Conservation (phyloP, 2,329 filamentous ascomycete species). For the Aaosphaeria pasadenensis region DNA sequence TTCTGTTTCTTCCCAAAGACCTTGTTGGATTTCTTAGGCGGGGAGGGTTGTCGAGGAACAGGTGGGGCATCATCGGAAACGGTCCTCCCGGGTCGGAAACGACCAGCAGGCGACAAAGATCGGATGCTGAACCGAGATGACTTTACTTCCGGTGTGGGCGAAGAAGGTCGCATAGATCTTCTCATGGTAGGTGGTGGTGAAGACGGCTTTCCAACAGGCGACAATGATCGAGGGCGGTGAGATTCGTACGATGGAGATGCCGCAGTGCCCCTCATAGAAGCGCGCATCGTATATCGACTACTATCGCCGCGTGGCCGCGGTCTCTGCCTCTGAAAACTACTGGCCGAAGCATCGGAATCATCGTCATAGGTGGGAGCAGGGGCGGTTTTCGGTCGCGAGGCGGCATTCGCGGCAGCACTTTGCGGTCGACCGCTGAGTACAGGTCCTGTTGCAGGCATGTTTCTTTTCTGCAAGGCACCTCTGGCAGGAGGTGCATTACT, state of each 20-base stretch:
- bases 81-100: conserved; percentile 42
- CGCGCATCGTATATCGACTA: conserved; percentile 61
- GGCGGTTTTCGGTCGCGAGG: conserved; percentile 12
- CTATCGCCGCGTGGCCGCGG: conserved; percentile 40
- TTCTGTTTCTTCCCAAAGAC: conserved; percentile 6
- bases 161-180: conserved; percentile 32
- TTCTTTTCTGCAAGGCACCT: conserved; percentile 39
- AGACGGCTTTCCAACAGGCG: conserved; percentile 22
- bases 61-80: conserved; percentile 12
- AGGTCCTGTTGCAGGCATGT: conserved; percentile 27
- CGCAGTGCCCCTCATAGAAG: conserved; percentile 62
- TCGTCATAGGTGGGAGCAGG: conserved; percentile 33
- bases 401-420: conserved; percentile 16
- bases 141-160: conserved; percentile 23
- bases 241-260: conserved; percentile 34
- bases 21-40: conserved; percentile 7
- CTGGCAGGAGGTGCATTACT: conserved; percentile 22
- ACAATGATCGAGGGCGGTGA: conserved; percentile 43
- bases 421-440: conserved; percentile 22
- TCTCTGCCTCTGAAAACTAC: conserved; percentile 70
- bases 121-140: conserved; percentile 65
- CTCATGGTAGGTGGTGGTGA: conserved; percentile 24
- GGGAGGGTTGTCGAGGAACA: conserved; percentile 9
- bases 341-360: conserved; percentile 51
- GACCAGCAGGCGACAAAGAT: conserved; percentile 65